Base-by-base conservation (phyloP, 2,329 filamentous ascomycete species). In the Phialophora chinensis region DNA sequence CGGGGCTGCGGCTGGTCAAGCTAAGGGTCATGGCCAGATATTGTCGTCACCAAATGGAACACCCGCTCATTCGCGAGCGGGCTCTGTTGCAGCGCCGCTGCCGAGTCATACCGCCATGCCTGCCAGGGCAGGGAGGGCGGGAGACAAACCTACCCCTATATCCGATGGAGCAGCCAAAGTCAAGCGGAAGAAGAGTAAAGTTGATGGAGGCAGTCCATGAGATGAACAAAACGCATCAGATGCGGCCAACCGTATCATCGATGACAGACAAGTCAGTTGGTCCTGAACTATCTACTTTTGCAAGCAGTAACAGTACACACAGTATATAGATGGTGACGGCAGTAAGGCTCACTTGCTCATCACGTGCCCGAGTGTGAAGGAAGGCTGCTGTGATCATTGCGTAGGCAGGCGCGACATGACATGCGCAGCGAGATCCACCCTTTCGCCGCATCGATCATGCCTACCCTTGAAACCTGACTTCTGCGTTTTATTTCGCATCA, bases 131-230 rank as follows among this genome's bases (percentile, higher is more conserved):
- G 12, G 31, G 17, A 68, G 54, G 55, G 17, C 7, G 10, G 59
- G 35, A 58, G 66, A 65, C 5, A 66, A 61, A 56, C 49, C 8
- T 2, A 29, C 38, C 8, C n/a, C 62, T 20, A 23, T 49, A 42
- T 52, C 62, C 10, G 66, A 68, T 29, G 63, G 55, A 57, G 11
- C 42, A 38, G 53, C 52, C 20, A 71, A 68, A 56, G 35, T 53
- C 29, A 70, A 69, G 56, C 56, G 66, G 25, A 65, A 67, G 44
- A 70, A 70, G 54, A 71, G 69, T 55, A 68, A 62, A 60, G 55
- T 63, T 14, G 63, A 60, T 8, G 66, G 65, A 33, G 25, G 55
- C 14, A 67, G 62, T 50, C 64, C 65, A 12, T 71, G 60, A 70
- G 49, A 52, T 20, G 10, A 17, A 23, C 49, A 27, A 50, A 12